Evolutionary conservation across 305 asterid species (phyloP).

Genomic region (Ajuga reptans): DNA sequence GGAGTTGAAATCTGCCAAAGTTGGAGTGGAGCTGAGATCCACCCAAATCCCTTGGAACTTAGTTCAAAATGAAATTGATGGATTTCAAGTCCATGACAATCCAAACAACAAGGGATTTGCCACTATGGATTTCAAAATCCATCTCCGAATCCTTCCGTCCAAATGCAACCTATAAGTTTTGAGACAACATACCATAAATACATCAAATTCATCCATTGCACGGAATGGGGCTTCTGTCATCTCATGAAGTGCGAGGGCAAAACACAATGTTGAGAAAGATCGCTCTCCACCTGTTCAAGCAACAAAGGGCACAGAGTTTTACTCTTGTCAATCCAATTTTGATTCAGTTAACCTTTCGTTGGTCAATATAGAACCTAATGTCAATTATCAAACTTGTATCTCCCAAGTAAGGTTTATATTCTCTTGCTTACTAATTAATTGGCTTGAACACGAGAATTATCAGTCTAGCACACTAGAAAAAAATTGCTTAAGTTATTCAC

Average conservation of each 20-base stretch:
- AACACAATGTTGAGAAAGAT: slow-evolving; percentile 90
- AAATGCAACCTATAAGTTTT: neutral
- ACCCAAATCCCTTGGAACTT: no score
- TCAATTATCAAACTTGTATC: neutral
- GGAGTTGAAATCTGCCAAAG: no score
- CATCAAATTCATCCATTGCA: slow-evolving; percentile 98
- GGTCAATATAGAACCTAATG: neutral
- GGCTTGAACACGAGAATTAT: neutral
- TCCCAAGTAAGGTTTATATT: neutral
- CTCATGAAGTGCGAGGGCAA: slow-evolving; percentile 94
- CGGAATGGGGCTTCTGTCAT: slow-evolving; percentile 98
- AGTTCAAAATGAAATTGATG: no score
- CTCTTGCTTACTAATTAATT: neutral
- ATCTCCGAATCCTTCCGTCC: no score
- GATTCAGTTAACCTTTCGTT: neutral
- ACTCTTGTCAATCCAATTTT: neutral
- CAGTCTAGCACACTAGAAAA: neutral
- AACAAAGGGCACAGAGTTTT: slow-evolving; percentile 13
- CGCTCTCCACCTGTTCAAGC: slow-evolving; percentile 78
- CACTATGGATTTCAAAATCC: no score
- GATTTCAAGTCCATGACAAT: no score
- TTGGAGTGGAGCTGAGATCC: no score
- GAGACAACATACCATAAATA: slow-evolving; percentile 62
- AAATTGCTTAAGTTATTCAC: neutral
- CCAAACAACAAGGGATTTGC: no score